Evolutionary conservation across 2,329 filamentous ascomycete species (phyloP).

Genomic region (Pseudogymnoascus verrucosus): DNA sequence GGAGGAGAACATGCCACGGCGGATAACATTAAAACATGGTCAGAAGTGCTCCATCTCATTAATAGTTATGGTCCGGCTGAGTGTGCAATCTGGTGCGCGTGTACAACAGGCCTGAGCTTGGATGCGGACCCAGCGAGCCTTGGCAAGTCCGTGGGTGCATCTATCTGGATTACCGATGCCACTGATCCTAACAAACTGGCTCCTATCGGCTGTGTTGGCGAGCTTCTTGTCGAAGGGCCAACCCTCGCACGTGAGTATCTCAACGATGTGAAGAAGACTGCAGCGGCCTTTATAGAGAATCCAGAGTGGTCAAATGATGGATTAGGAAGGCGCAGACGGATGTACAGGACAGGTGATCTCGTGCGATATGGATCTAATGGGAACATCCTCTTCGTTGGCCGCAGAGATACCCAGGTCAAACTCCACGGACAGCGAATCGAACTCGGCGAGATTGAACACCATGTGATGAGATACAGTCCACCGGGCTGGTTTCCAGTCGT

Average conservation of each 20-base stretch:
- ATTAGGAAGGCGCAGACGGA: conserved; percentile 13
- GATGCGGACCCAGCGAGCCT: not conserved
- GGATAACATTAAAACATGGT: conserved; percentile 37
- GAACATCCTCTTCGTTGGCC: conserved; percentile 46
- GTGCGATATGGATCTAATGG: conserved; percentile 44
- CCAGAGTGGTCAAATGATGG: conserved; percentile 11
- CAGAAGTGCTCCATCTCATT: conserved; percentile 27
- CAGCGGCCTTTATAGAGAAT: conserved; percentile 42
- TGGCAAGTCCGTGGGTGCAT: conserved; percentile 1
- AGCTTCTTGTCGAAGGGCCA: conserved; percentile 32
- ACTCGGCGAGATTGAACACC: conserved; percentile 16
- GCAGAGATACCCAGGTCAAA: conserved; percentile 58
- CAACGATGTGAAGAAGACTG: conserved; percentile 47
- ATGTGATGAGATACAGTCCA: not conserved
- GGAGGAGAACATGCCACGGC: conserved; percentile 74
- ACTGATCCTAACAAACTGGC: not conserved
- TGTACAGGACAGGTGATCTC: conserved; percentile 56
- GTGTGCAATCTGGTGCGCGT: conserved; percentile 51
- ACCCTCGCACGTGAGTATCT: conserved; percentile 53
- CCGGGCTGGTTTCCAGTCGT: not conserved
- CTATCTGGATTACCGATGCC: conserved; percentile 29
- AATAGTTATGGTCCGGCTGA: conserved; percentile 74
- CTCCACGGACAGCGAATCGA: conserved; percentile 18
- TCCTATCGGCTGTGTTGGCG: not conserved
- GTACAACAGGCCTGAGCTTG: conserved; percentile 12